Conservation (phyloP, 257 asterid genomes). For the Solanum peruvianum region DNA sequence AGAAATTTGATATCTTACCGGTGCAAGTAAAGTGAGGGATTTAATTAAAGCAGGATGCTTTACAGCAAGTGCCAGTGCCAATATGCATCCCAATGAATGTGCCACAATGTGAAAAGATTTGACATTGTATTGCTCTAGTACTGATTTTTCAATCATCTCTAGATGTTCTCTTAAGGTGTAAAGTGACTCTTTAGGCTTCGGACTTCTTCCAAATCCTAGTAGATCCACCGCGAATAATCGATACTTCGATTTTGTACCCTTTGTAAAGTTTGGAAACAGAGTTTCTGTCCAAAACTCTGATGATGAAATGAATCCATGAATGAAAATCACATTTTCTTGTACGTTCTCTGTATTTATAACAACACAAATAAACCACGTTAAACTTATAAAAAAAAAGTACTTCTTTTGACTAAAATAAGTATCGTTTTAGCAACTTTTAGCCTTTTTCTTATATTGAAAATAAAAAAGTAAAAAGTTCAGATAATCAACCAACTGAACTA, state of each 20-base stretch:
- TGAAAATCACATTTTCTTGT: slow-evolving; percentile 74
- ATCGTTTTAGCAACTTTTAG: neutral
- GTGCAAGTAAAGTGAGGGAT: slow-evolving; percentile 80
- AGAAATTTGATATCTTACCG: slow-evolving; percentile 27
- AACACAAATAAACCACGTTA: neutral
- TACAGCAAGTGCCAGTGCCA: slow-evolving; percentile 84
- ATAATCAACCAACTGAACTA: neutral
- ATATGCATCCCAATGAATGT: slow-evolving; percentile 85
- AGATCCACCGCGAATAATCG: slow-evolving; percentile 80
- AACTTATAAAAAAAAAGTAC: neutral
- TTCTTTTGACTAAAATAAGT: neutral
- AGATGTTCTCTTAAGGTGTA: slow-evolving; percentile 81
- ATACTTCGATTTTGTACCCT: slow-evolving; percentile 49
- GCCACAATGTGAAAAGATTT: slow-evolving; percentile 91
- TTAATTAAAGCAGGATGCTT: slow-evolving; percentile 48
- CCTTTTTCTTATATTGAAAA: neutral
- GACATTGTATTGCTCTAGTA: slow-evolving; percentile 53
- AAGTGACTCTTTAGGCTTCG: slow-evolving; percentile 71
- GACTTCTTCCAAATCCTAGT: slow-evolving; percentile 88
- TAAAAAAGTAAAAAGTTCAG: too few relatives aligned
- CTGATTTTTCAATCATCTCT: slow-evolving; percentile 84
- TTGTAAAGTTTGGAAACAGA: slow-evolving; percentile 64
- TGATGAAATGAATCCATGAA: slow-evolving; percentile 87
- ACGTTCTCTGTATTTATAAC: slow-evolving; percentile 24
- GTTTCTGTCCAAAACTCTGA: slow-evolving; percentile 95